These are phyloP conservation scores for Torulaspora franciscae DNA, from an alignment of 805 yeast genomes.

Conservation along the genomic window DNA sequence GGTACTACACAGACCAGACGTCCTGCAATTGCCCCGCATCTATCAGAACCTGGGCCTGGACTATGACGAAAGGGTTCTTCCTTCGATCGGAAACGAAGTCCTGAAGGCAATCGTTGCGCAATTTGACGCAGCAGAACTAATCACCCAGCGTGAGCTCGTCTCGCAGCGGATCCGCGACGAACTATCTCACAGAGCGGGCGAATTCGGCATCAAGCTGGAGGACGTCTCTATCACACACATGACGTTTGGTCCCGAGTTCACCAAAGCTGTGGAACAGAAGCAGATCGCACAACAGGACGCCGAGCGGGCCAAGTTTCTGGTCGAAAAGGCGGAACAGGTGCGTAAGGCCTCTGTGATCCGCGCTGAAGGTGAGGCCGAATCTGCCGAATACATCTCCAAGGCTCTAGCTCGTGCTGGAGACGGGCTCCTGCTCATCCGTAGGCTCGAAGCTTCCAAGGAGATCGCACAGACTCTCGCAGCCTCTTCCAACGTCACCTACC, in stretches of 20 bases:
- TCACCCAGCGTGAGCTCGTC: constrained; percentile 94
- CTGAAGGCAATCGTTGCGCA: constrained; percentile 87
- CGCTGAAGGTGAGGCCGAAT: constrained; percentile 99
- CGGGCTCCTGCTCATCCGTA: constrained; percentile 85
- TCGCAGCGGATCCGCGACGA: constrained; percentile 85
- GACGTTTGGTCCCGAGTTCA: constrained; percentile 94
- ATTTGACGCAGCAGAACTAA: constrained; percentile 93
- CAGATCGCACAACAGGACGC: constrained; percentile 99
- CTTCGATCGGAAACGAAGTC: constrained; percentile 89
- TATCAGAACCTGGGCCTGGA: constrained; percentile 90
- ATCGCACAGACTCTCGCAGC: constrained; percentile 83
- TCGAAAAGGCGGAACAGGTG: constrained; percentile 96
- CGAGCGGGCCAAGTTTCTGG: constrained; percentile 88
- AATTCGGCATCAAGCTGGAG: constrained; percentile 86
- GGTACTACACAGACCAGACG: constrained; percentile 92
- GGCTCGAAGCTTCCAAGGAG: constrained; percentile 94
- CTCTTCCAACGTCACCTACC: constrained; percentile 81
- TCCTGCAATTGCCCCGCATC: constrained; percentile 70
- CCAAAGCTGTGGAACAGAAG: constrained; percentile 97
- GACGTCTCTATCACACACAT: constrained; percentile 97
- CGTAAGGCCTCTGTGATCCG: constrained; percentile 90
- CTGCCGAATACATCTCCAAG: constrained; percentile 90
- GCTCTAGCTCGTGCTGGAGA: constrained; percentile 94
- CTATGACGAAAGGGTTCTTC: constrained; percentile 90
- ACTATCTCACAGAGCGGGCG: constrained; percentile 72